A percentile compares a stretch with the other conserved stretches of the same genome.
Conservation (phyloP, 805 yeast genomes). For the Naumovozyma baii region DNA sequence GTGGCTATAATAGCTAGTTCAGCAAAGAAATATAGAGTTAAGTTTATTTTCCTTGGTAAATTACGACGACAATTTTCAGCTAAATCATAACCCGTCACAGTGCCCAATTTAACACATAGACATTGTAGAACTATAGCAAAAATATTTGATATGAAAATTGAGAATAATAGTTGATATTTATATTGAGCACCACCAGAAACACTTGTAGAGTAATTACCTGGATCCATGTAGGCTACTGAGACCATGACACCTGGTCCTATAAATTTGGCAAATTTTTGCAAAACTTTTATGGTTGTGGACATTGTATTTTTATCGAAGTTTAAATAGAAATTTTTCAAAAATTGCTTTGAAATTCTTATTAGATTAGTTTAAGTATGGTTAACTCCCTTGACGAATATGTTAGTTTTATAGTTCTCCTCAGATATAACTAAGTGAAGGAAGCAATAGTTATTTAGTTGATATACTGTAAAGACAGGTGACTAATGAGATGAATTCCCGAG, state of each 20-base stretch:
- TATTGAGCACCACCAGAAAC: constrained; percentile 86
- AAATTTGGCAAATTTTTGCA: constrained; percentile 46
- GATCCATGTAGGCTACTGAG: constrained; percentile 94
- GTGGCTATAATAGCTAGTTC: constrained; percentile 87
- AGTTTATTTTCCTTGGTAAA: constrained; percentile 51
- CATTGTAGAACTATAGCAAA: constrained; percentile 82
- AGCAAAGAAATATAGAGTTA: constrained; percentile 56
- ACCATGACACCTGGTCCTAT: constrained; percentile 95
- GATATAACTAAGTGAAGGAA: no score
- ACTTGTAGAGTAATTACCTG: constrained; percentile 93
- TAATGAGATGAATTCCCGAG: no score
- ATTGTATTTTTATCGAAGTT: neutral
- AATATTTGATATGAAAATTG: constrained; percentile 71
- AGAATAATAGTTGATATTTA: constrained; percentile 66
- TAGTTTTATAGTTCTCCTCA: no score
- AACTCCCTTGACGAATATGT: no score
- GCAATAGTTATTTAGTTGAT: no score
- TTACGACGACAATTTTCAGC: constrained; percentile 81
- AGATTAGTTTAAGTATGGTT: no score
- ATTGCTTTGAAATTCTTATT: no score
- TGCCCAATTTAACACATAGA: constrained; percentile 81
- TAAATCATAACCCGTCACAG: constrained; percentile 85
- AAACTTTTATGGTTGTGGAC: neutral
- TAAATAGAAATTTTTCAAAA: no score
- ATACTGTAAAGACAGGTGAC: no score